Conservation (phyloP, 2,329 filamentous ascomycete species). For the Nothophaeocryptopus gaeumannii region DNA sequence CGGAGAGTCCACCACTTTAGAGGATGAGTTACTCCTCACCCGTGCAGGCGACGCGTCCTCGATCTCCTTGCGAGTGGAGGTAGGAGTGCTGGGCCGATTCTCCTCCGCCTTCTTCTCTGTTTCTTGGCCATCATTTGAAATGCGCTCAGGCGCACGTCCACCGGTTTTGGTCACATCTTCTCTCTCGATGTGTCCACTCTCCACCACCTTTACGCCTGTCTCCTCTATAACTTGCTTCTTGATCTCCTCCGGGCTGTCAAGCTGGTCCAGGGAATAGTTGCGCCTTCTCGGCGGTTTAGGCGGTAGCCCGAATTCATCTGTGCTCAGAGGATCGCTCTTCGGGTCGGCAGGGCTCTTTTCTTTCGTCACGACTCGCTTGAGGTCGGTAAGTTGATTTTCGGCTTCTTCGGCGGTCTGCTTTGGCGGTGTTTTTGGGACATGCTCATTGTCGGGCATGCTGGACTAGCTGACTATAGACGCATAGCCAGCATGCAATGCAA, state of each 20-base stretch:
- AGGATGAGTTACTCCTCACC: constrained; percentile 5
- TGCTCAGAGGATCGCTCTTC: constrained; percentile 26
- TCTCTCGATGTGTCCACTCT: not conserved
- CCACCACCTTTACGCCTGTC: constrained; percentile 16
- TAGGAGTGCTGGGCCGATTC: not conserved
- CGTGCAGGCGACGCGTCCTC: constrained; percentile 1
- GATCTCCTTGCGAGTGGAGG: constrained; percentile 6
- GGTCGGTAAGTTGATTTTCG: constrained; percentile 8
- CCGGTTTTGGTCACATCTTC: not conserved
- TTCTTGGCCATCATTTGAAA: too few relatives aligned
- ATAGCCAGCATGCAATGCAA: too few relatives aligned
- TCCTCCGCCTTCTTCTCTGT: not conserved
- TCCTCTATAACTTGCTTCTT: constrained; percentile 21
- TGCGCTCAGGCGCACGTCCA: too few relatives aligned
- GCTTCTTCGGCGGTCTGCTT: not conserved
- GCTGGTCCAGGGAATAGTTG: constrained; percentile 26
- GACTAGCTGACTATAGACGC: not conserved
- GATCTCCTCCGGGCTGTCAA: constrained; percentile 25
- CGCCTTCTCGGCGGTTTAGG: constrained; percentile 32
- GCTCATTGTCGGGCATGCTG: constrained; percentile 17
- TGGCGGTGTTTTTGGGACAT: constrained; percentile 2
- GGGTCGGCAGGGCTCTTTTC: constrained; percentile 20
- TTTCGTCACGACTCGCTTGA: constrained; percentile 19
- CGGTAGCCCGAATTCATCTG: constrained; percentile 40
- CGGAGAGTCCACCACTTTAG: constrained; percentile 3